A percentile compares a stretch with the other conserved stretches of the same genome.
These are phyloP conservation scores for Xylaria sp. DNA, from an alignment of 2,329 filamentous ascomycete genomes.

Conservation along the genomic window DNA sequence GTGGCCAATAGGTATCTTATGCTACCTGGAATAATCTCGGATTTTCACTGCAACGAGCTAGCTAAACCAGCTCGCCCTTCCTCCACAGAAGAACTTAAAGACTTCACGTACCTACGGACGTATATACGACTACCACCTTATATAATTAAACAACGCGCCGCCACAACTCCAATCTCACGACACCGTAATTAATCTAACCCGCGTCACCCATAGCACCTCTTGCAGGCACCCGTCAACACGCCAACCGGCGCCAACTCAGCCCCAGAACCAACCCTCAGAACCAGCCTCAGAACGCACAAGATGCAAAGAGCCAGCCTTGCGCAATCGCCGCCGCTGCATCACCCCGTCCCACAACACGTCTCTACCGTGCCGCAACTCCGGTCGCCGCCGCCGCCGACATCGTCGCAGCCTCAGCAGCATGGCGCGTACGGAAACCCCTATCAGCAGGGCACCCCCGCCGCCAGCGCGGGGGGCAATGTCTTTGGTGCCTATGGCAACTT, in stretches of 20 bases:
- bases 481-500: constrained; percentile 87
- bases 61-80: background rate
- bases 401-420: constrained; percentile 73
- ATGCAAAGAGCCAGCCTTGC: constrained; percentile 91
- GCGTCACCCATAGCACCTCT: too few species aligned
- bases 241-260: constrained; percentile 1
- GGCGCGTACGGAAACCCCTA: constrained; percentile 78
- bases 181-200: background rate
- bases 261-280: constrained; percentile 45
- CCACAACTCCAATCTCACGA: constrained; percentile 9
- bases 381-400: constrained; percentile 85
- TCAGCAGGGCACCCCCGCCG: constrained; percentile 66
- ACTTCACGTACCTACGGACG: too few species aligned
- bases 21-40: constrained; percentile 3
- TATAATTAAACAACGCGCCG: background rate
- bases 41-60: constrained; percentile 2
- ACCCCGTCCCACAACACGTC: constrained; percentile 97
- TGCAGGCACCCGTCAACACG: background rate
- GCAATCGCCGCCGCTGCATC: constrained; percentile 93
- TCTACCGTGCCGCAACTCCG: constrained; percentile 97
- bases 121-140: too few species aligned
- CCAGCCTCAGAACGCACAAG: too few species aligned
- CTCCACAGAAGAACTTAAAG: background rate
- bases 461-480: constrained; percentile 62
- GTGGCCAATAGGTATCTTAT: background rate